Conservation (phyloP, 208 protist genomes). For the Leishmania tarentolae region DNA sequence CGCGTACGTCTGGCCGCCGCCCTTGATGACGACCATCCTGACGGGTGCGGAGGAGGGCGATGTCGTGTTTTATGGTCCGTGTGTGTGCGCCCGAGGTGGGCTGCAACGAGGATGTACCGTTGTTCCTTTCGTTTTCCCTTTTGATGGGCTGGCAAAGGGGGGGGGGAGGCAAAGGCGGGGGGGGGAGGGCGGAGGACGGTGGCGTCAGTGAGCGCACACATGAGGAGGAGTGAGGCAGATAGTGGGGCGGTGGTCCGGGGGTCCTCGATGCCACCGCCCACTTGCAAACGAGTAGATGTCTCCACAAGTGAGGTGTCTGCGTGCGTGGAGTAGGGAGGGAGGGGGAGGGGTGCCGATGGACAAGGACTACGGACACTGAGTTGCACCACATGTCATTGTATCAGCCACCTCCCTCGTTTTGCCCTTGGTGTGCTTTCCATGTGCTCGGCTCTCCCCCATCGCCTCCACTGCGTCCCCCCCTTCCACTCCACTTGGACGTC, state of each 20-base stretch:
- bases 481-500: neutral
- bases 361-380: neutral
- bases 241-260: neutral
- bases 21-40: conserved; percentile 80
- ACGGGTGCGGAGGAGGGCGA: neutral
- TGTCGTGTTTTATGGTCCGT: neutral
- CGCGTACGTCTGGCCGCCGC: conserved; percentile 71
- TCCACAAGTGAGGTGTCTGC: neutral
- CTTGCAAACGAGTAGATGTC: neutral
- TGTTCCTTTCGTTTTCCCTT: neutral
- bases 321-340: too few species aligned
- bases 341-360: neutral
- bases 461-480: neutral
- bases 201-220: neutral
- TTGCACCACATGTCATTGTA: neutral
- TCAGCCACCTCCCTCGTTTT: too few species aligned
- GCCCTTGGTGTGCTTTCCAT: neutral
- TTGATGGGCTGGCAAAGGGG: neutral
- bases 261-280: neutral
- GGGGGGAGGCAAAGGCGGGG: too few species aligned
- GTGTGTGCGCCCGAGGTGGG: neutral
- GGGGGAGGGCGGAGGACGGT: neutral
- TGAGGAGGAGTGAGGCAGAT: neutral
- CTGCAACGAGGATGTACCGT: neutral
- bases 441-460: neutral